Conservation (phyloP, 208 protist species). For the Leishmania major region DNA sequence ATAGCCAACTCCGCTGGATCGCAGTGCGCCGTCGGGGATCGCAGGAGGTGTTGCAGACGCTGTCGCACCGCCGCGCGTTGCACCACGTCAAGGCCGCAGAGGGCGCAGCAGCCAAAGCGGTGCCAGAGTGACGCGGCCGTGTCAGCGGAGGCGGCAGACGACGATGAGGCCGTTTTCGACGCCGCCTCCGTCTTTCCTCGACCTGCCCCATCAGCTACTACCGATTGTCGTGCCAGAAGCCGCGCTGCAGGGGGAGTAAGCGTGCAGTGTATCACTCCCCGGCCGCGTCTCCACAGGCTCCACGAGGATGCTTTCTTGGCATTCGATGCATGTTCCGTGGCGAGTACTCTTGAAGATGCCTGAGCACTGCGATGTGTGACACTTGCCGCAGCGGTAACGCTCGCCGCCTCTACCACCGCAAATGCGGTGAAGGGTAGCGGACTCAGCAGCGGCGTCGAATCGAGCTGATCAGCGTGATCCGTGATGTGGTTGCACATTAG, state of each 20-base stretch:
- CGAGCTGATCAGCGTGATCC: conserved; percentile 7
- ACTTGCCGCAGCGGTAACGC: background rate
- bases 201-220: background rate
- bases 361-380: background rate
- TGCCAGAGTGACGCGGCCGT: background rate
- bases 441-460: conserved; percentile 23
- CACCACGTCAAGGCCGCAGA: conserved; percentile 69
- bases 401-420: background rate
- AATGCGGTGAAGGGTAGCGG: background rate
- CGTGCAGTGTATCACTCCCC: conserved; percentile 20
- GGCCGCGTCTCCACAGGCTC: conserved; percentile 15
- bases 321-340: background rate
- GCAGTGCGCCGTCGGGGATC: conserved; percentile 41
- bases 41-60: conserved; percentile 54
- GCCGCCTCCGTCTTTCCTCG: background rate
- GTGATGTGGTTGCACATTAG: conserved; percentile 8
- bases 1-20: conserved; percentile 39
- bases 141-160: background rate
- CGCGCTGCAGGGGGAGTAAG: conserved; percentile 14
- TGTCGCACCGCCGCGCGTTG: conserved; percentile 43
- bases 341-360: background rate
- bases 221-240: background rate
- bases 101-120: conserved; percentile 45
- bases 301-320: background rate
- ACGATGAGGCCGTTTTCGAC: background rate